Evolutionary conservation across 2,329 filamentous ascomycete species (phyloP), one percentile per base, ranked within the genome.

Genomic region (Aspergillus nomiae): DNA sequence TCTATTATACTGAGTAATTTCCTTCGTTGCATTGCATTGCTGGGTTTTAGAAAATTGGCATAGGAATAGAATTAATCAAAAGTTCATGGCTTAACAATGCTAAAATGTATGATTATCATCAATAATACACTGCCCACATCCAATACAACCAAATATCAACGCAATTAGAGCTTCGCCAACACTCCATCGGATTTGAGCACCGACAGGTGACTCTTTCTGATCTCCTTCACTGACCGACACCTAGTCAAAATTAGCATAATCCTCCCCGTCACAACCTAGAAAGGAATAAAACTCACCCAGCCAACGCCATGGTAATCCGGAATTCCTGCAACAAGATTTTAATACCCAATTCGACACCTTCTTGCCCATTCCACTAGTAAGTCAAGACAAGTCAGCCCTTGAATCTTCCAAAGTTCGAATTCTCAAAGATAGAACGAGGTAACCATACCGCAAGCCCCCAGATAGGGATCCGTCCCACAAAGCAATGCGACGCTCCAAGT

Each of bases 301-400:
- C 72, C 11, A 77, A 57, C 24, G 69, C 71, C 75, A 77, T 76
- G 4, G 71, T 72, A 34, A 73, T 71, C 58, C 62, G 66, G 32
- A 78, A 62, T 57, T 78, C 76, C 61, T 75, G 67, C 34, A 68
- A 64, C 41, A 78, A 64, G 24, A 77, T 74, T 56, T 69, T 67
- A 19, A 78, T 64, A 8, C 71, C 74, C 45, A 77, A 60, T 43
- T 78, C 76, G 4, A 77, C 74, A 7, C 75, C 75, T 38, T 71
- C 70, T 59, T 76, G 71, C n/a, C 76, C 75, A 51, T 73, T 66
- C 60, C 74, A 74, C 73, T 74, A 51, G n/a, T 14, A 16, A 24
- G 16, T 11, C 21, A 59, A 56, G 2, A 54, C 61, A 64, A 56
- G 62, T 56, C 21, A 63, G 46, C 2, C 60, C 11, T 2, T 28